These are phyloP conservation scores for Claviceps purpurea DNA, from an alignment of 2,329 filamentous ascomycete species.

Conservation along the genomic window DNA sequence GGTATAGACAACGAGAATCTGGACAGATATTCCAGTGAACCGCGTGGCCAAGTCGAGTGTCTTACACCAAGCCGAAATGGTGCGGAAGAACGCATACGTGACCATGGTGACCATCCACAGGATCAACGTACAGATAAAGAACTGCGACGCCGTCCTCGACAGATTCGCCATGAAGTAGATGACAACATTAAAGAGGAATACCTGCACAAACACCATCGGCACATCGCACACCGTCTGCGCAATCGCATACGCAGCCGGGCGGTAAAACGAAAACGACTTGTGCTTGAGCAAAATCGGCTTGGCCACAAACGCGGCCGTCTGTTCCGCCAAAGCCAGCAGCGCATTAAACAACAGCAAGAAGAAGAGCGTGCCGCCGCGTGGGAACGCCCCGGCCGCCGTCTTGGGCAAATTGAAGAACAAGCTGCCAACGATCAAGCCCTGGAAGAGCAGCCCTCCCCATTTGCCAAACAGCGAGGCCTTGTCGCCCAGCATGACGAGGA, in stretches of 20 bases:
- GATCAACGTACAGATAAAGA: conserved; percentile 53
- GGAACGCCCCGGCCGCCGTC: conserved; percentile 51
- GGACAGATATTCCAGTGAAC: conserved; percentile 41
- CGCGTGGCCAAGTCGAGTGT: conserved; percentile 51
- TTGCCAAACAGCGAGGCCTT: conserved; percentile 65
- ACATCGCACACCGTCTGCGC: conserved; percentile 47
- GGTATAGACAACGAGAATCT: conserved; percentile 54
- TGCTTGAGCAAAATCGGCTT: conserved; percentile 57
- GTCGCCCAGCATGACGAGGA: conserved; percentile 68
- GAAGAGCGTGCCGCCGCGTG: conserved; percentile 33
- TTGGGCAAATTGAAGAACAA: conserved; percentile 58
- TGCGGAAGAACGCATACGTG: conserved; percentile 46
- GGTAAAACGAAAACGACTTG: conserved; percentile 57
- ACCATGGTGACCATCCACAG: conserved; percentile 43
- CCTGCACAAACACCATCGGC: conserved; percentile 47
- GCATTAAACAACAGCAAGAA: conserved; percentile 40
- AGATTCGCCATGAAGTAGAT: conserved; percentile 71
- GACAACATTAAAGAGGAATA: conserved; percentile 54
- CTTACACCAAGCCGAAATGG: conserved; percentile 43
- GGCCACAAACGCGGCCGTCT: conserved; percentile 49
- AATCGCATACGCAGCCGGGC: conserved; percentile 41
- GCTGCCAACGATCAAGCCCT: conserved; percentile 62
- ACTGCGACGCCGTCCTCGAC: conserved; percentile 49
- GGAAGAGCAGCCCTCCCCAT: conserved; percentile 63
- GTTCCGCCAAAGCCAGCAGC: conserved; percentile 61